These are phyloP conservation scores for Aspergillus transmontanensis DNA, from an alignment of 2,329 filamentous ascomycete genomes.

Conservation along the genomic window DNA sequence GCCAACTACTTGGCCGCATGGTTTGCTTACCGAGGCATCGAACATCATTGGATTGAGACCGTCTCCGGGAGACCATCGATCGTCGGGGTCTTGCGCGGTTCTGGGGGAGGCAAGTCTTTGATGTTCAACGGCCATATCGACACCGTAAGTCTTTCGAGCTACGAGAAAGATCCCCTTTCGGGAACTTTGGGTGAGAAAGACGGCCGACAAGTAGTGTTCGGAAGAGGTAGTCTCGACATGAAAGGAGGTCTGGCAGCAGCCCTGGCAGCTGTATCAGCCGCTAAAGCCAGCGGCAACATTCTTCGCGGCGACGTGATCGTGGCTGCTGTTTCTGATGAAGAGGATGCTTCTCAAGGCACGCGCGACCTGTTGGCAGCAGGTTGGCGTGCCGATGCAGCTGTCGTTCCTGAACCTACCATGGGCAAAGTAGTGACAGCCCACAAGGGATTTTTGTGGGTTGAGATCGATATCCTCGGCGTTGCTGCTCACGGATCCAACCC, in stretches of 20 bases:
- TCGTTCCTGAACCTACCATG: constrained; percentile 54
- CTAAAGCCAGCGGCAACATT: constrained; percentile 32
- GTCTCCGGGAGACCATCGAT: constrained; percentile 53
- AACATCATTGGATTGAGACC: constrained; percentile 54
- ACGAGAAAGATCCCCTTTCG: constrained; percentile 50
- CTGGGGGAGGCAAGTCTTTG: constrained; percentile 50
- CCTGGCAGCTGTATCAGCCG: constrained; percentile 45
- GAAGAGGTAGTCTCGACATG: constrained; percentile 56
- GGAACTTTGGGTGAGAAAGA: constrained; percentile 40
- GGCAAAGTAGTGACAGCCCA: constrained; percentile 49
- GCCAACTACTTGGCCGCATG: constrained; percentile 53
- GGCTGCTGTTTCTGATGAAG: constrained; percentile 58
- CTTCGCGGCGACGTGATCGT: constrained; percentile 56
- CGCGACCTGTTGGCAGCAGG: constrained; percentile 54
- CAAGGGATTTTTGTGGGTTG: constrained; percentile 52
- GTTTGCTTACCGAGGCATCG: constrained; percentile 55
- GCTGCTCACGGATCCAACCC: constrained; percentile 42
- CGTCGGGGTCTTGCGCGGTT: constrained; percentile 51
- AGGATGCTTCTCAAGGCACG: constrained; percentile 54
- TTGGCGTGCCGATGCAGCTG: constrained; percentile 56
- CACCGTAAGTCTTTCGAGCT: constrained; percentile 53
- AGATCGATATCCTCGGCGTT: constrained; percentile 37
- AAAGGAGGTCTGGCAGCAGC: constrained; percentile 54
- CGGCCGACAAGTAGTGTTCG: constrained; percentile 43
- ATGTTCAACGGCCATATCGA: constrained; percentile 60